phyloP scores from a whole-genome alignment of 768 basidiomycete species.

The Jaapia argillacea region DNA sequence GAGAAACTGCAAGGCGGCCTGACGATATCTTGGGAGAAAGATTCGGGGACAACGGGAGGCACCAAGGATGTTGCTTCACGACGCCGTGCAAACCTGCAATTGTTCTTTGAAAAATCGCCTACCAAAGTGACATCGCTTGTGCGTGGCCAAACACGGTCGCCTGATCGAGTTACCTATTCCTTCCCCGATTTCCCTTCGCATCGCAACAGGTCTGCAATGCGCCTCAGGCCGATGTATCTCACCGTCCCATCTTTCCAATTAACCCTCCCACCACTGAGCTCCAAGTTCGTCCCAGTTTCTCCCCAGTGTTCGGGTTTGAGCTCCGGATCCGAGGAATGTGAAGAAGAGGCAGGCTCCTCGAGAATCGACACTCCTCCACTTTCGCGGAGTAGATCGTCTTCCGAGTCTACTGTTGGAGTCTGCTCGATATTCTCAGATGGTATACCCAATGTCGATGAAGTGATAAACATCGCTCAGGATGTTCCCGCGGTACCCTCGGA shows the following conservation, averaged over 20 bases:
- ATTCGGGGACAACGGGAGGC: no score
- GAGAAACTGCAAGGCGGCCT: no score
- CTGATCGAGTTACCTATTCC: neutral
- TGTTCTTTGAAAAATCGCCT: neutral
- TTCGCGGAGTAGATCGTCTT: neutral
- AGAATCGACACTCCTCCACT: neutral
- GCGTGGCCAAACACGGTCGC: neutral
- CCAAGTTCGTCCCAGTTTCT: neutral
- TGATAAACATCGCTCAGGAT: no score
- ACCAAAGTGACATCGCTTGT: neutral
- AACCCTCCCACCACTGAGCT: neutral
- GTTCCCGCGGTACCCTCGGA: no score
- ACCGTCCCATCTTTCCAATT: neutral
- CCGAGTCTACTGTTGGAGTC: neutral
- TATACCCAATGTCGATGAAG: no score
- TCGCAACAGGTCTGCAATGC: neutral
- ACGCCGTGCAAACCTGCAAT: neutral
- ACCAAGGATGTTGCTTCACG: no score
- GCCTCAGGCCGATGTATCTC: neutral
- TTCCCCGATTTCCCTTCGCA: neutral
- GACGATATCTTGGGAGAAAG: no score
- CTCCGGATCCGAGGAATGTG: no score
- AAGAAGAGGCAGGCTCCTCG: no score
- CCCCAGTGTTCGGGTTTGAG: neutral
- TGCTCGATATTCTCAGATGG: no score